A percentile compares a stretch with the other conserved stretches of the same genome.
Conservation (phyloP, 1,284 basidiomycete species). For the Cystobasidium sp. region DNA sequence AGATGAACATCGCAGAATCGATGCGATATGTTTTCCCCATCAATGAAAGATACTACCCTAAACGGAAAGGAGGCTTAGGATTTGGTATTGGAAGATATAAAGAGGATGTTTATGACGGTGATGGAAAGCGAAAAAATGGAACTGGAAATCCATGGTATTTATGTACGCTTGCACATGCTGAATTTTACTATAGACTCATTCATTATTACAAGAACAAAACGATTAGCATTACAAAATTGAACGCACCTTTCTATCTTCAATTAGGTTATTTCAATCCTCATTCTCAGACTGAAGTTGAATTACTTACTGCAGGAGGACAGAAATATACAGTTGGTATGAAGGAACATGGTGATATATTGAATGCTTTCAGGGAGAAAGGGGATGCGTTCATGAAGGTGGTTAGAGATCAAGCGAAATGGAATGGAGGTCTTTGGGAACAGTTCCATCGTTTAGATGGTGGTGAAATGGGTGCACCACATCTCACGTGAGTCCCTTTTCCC, state of each 20-base stretch:
- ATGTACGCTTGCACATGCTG: constrained; percentile 58
- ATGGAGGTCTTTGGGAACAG: constrained; percentile 59
- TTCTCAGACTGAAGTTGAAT: constrained; percentile 6
- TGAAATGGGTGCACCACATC: constrained; percentile 45
- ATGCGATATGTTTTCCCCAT: constrained; percentile 56
- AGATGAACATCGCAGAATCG: constrained; percentile 25
- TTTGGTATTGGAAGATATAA: constrained; percentile 60
- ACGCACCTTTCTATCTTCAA: constrained; percentile 54
- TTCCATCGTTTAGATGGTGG: constrained; percentile 51
- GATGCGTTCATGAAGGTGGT: constrained; percentile 56
- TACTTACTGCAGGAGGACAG: constrained; percentile 10
- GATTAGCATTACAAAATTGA: constrained; percentile 51
- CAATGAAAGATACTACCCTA: constrained; percentile 53
- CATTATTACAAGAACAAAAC: constrained; percentile 49
- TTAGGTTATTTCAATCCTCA: constrained; percentile 25
- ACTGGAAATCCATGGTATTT: constrained; percentile 60
- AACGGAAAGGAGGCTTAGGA: constrained; percentile 47
- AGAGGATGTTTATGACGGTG: constrained; percentile 60
- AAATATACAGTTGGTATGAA: constrained; percentile 24
- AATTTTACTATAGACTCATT: constrained; percentile 55
- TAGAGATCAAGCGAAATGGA: constrained; percentile 48
- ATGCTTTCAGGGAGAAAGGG: constrained; percentile 51
- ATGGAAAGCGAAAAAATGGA: constrained; percentile 54
- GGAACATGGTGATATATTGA: constrained; percentile 48
- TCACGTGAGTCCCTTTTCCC: constrained; percentile 42